phyloP scores from a whole-genome alignment of 768 basidiomycete species.

The Tephrocybe sp. region DNA sequence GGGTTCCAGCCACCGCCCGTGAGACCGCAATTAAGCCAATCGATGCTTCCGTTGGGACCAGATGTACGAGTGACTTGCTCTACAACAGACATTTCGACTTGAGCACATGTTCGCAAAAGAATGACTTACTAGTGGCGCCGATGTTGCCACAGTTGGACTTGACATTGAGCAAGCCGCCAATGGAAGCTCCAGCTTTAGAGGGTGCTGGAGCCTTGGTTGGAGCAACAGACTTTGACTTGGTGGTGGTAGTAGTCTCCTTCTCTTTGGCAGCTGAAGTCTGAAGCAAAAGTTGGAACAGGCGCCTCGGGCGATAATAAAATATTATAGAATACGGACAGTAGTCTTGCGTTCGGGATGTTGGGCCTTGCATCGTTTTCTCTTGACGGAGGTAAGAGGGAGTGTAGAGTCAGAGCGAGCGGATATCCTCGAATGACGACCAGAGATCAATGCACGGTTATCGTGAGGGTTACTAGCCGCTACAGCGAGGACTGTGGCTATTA shows the following conservation, averaged over 20 bases:
- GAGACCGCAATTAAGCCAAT: slow-evolving; percentile 80
- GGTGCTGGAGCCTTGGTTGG: neutral
- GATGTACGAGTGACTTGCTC: slow-evolving; percentile 44
- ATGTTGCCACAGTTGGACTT: slow-evolving; percentile 41
- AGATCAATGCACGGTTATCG: slow-evolving; percentile 24
- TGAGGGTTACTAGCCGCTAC: slow-evolving; percentile 32
- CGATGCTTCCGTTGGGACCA: slow-evolving; percentile 71
- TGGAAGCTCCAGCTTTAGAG: neutral
- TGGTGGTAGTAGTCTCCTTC: neutral
- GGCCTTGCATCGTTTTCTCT: slow-evolving; percentile 20
- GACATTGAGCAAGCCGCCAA: slow-evolving; percentile 34
- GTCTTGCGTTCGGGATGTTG: slow-evolving; percentile 9
- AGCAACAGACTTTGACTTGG: slow-evolving; percentile 1
- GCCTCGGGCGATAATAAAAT: neutral
- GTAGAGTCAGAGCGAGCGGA: slow-evolving; percentile 29
- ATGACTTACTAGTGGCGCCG: slow-evolving; percentile 46
- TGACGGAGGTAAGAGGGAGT: slow-evolving; percentile 5
- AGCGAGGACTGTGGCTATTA: slow-evolving; percentile 34
- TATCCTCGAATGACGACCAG: slow-evolving; percentile 33
- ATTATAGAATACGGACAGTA: neutral
- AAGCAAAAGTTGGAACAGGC: neutral
- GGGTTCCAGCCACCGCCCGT: slow-evolving; percentile 67
- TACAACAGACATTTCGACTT: slow-evolving; percentile 22
- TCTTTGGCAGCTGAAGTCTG: slow-evolving; percentile 10
- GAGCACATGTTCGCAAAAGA: neutral